phyloP scores from a whole-genome alignment of 2,329 filamentous ascomycete genomes.

The Botrytis fragariae region DNA sequence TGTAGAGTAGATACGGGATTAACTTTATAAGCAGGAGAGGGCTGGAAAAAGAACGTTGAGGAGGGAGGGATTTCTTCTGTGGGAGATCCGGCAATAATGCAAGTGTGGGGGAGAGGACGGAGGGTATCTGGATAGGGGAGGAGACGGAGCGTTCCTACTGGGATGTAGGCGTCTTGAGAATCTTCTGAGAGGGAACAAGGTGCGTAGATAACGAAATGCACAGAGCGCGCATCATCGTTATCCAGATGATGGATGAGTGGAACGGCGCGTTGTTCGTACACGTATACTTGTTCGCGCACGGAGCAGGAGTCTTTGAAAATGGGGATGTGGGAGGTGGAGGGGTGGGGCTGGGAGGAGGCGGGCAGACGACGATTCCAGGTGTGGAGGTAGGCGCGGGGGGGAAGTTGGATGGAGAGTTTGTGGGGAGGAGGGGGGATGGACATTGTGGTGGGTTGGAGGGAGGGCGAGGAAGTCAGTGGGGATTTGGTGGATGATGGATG shows the following conservation, averaged over 20 bases:
- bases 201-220: conserved; percentile 12
- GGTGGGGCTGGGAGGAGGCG: not conserved
- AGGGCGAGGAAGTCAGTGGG: not conserved
- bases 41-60: not conserved
- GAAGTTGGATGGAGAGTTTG: conserved; percentile 1
- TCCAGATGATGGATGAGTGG: conserved; percentile 11
- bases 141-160: conserved; percentile 4
- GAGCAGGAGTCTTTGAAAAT: not conserved
- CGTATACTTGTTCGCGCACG: conserved; percentile 18
- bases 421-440: not conserved
- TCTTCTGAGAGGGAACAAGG: not conserved
- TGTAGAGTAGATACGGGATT: conserved; percentile 48
- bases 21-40: conserved; percentile 24
- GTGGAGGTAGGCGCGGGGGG: not conserved
- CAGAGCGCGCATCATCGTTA: conserved; percentile 15
- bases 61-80: not conserved
- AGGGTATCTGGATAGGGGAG: not conserved
- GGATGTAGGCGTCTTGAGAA: not conserved
- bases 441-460: not conserved
- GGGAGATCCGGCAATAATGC: not conserved
- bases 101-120: not conserved
- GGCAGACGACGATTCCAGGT: not conserved
- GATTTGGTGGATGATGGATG: not conserved
- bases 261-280: conserved; percentile 4
- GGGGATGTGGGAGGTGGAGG: not conserved